phyloP scores from a whole-genome alignment of 2,329 filamentous ascomycete genomes.

The Immersiporthe knoxdaviesiana region DNA sequence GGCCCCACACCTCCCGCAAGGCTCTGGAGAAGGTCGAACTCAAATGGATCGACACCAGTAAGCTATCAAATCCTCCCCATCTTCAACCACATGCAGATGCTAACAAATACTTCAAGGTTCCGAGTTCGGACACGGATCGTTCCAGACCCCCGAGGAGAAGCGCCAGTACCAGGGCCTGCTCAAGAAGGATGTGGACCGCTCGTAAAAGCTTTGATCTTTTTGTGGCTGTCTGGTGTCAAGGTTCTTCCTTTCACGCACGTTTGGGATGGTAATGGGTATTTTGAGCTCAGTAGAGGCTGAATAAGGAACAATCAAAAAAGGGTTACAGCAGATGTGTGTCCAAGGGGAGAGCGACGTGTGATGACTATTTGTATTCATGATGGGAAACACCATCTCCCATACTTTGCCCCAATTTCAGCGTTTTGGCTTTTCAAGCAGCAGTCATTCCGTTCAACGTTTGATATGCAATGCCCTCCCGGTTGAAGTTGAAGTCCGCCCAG shows the following conservation, averaged over 20 bases:
- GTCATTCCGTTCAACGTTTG: not conserved
- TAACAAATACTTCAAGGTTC: conserved; percentile 59
- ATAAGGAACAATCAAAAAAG: conserved; percentile 24
- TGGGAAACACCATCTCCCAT: not conserved
- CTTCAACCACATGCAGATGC: not conserved
- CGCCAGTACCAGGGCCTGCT: conserved; percentile 95
- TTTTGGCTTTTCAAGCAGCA: not conserved
- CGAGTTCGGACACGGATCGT: conserved; percentile 99
- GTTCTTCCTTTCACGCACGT: conserved; percentile 45
- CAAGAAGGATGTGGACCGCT: conserved; percentile 84
- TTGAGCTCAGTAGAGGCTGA: conserved; percentile 22
- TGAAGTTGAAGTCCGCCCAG: not conserved
- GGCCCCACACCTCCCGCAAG: conserved; percentile 91
- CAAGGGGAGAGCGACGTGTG: no score
- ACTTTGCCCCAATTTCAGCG: not conserved
- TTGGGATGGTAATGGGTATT: conserved; percentile 28
- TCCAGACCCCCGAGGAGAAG: conserved; percentile 99
- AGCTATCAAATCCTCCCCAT: not conserved
- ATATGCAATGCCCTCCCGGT: not conserved
- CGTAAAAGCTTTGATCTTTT: conserved; percentile 46
- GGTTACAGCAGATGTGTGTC: conserved; percentile 17
- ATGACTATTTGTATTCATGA: conserved; percentile 1
- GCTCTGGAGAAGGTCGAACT: conserved; percentile 99
- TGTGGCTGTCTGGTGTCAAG: conserved; percentile 60
- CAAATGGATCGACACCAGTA: conserved; percentile 97